These are phyloP conservation scores for Phellopilus nigrolimitatus DNA, from an alignment of 1,284 basidiomycete species.

Conservation along the genomic window DNA sequence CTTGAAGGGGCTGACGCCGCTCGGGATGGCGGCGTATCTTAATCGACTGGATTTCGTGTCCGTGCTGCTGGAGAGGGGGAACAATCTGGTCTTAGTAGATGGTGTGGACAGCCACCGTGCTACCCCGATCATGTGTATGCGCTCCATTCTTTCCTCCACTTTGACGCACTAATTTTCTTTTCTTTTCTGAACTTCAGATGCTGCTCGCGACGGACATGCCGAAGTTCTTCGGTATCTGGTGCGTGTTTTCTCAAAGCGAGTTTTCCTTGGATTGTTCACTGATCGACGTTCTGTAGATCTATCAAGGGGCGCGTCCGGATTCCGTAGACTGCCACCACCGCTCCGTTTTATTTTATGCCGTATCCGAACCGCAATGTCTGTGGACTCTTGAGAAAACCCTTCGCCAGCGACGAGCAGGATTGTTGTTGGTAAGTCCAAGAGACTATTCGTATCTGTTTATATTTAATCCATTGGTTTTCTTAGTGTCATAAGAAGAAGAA, in stretches of 20 bases:
- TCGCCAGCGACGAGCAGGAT: constrained; percentile 52
- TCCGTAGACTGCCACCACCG: constrained; percentile 62
- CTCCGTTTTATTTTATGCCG: constrained; percentile 62
- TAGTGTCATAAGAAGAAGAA: constrained; percentile 14
- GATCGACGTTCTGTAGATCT: constrained; percentile 39
- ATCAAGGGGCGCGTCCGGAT: constrained; percentile 65
- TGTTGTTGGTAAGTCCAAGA: constrained; percentile 42
- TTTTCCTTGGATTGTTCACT: constrained; percentile 14
- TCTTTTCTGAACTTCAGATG: constrained; percentile 53
- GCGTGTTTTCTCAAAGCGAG: constrained; percentile 27
- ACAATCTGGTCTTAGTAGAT: constrained; percentile 60
- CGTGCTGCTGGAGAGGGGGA: constrained; percentile 53
- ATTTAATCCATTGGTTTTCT: not conserved
- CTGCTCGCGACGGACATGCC: constrained; percentile 62
- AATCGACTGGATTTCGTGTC: constrained; percentile 53
- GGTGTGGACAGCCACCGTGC: constrained; percentile 66
- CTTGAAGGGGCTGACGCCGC: constrained; percentile 66
- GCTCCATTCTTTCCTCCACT: too few species aligned
- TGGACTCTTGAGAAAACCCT: constrained; percentile 66
- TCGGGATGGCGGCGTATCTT: constrained; percentile 72
- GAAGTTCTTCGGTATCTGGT: constrained; percentile 61
- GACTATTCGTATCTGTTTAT: not conserved
- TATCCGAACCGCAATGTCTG: constrained; percentile 54
- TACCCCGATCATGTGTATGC: constrained; percentile 77
- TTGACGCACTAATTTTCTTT: too few species aligned